Percentiles rank a stretch among this genome's conserved stretches.
phyloP scores from a whole-genome alignment of 2,329 filamentous ascomycete genomes.

The Sporothrix variecibatus region DNA sequence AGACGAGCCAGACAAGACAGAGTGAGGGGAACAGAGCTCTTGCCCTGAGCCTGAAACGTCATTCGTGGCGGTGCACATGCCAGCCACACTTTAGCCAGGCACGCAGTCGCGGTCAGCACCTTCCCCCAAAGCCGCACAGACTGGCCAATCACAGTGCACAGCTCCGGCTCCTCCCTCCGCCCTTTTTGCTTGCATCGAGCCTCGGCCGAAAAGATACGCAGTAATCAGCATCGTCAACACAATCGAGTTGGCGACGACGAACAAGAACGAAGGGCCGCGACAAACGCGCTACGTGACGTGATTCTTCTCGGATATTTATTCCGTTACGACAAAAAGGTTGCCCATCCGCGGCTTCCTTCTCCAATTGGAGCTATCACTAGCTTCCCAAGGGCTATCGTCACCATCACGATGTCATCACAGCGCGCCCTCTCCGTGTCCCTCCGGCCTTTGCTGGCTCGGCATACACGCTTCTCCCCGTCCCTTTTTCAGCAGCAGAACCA shows the following conservation, averaged over 20 bases:
- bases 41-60: constrained; percentile 1
- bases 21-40: not conserved
- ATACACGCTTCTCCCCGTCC: not conserved
- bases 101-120: not conserved
- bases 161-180: not conserved
- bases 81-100: constrained; percentile 9
- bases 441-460: constrained; percentile 2
- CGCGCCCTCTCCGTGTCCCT: not conserved
- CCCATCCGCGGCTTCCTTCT: not conserved
- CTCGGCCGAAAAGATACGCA: constrained; percentile 7
- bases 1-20: not conserved
- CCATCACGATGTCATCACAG: not conserved
- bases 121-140: not conserved
- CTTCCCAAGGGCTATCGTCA: not conserved
- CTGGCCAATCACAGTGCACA: not conserved
- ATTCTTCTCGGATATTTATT: no score
- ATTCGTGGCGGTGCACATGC: constrained; percentile 4
- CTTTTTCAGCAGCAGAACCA: not conserved
- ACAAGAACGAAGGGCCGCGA: not conserved
- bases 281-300: not conserved
- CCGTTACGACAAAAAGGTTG: not conserved
- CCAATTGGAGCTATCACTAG: not conserved
- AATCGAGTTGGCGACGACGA: not conserved
- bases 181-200: not conserved
- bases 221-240: not conserved